Percentiles rank a stretch among this genome's conserved stretches.
Conservation (phyloP, 768 basidiomycete genomes). For the Coprinopsis sp. region DNA sequence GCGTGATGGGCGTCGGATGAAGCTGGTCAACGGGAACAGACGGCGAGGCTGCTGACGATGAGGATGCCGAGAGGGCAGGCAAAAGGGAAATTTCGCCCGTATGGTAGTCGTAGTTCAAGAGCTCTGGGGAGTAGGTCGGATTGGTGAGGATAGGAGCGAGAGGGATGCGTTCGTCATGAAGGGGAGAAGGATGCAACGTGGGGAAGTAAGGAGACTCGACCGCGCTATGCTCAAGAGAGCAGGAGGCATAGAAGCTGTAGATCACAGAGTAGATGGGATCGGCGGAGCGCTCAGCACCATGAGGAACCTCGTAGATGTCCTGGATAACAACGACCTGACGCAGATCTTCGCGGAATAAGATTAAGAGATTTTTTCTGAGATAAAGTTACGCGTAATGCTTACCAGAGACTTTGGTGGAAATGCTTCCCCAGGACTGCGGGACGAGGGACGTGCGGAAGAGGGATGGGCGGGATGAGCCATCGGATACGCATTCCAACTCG, state of each 20-base stretch:
- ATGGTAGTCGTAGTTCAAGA: slow-evolving; percentile 5
- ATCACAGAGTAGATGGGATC: slow-evolving; percentile 10
- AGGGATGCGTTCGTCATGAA: slow-evolving; percentile 1
- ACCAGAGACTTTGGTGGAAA: slow-evolving; percentile 14
- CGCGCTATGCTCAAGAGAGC: neutral
- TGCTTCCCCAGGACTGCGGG: slow-evolving; percentile 17
- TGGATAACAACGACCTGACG: slow-evolving; percentile 8
- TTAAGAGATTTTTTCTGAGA: too few relatives aligned
- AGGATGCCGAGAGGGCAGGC: neutral
- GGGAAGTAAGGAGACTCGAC: neutral
- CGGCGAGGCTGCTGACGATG: too few relatives aligned
- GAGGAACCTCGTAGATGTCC: slow-evolving; percentile 6
- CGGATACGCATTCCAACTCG: slow-evolving; percentile 6
- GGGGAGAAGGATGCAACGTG: neutral
- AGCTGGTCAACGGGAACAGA: neutral
- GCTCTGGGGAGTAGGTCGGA: neutral
- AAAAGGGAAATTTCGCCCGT: neutral
- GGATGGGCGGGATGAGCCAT: neutral
- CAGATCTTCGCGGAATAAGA: slow-evolving; percentile 1
- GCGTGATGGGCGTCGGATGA: slow-evolving; percentile 1
- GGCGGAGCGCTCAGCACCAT: neutral
- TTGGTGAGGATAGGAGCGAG: slow-evolving; percentile 2
- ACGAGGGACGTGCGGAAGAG: slow-evolving; percentile 13
- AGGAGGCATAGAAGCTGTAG: slow-evolving; percentile 7
- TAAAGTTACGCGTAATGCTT: too few relatives aligned